phyloP scores from a whole-genome alignment of 108 stramenopile species.

The Parmales sp. region DNA sequence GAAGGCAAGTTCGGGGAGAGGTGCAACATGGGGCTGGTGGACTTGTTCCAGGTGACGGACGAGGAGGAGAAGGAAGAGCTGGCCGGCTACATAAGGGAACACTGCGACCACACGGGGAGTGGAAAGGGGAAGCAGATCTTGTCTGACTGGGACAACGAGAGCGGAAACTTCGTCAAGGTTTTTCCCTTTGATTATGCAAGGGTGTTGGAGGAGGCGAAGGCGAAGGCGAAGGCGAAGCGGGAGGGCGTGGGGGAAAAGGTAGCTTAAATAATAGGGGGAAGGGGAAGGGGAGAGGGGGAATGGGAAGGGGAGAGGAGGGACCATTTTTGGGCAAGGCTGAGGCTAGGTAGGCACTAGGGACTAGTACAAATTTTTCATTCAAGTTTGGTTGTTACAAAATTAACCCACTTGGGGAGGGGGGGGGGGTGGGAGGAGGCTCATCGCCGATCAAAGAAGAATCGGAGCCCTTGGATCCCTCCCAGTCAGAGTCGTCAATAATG shows the following conservation, averaged over 20 bases:
- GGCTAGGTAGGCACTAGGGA: too few species aligned
- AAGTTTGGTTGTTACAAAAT: too few species aligned
- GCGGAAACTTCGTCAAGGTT: conserved; percentile 83
- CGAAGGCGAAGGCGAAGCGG: conserved; percentile 36
- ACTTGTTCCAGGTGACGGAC: conserved; percentile 62
- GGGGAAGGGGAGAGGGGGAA: too few species aligned
- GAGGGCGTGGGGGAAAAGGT: conserved; percentile 24
- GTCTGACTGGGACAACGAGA: conserved; percentile 65
- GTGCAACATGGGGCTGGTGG: conserved; percentile 97
- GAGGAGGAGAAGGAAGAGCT: conserved; percentile 71
- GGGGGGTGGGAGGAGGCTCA: too few species aligned
- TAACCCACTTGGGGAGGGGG: too few species aligned
- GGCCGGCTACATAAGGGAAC: conserved; percentile 76
- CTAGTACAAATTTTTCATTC: too few species aligned
- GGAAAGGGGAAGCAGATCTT: conserved; percentile 69
- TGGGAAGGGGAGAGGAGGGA: too few species aligned
- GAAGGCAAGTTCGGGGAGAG: conserved; percentile 70
- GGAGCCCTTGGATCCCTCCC: too few species aligned
- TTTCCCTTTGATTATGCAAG: conserved; percentile 93
- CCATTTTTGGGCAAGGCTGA: too few species aligned
- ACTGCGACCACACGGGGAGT: conserved; percentile 73
- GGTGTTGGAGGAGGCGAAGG: conserved; percentile 73
- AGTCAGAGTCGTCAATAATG: too few species aligned
- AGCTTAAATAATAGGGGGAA: background rate
- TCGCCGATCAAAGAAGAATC: too few species aligned